phyloP scores from a whole-genome alignment of 1,139 yeast species.

The Zhuliangozyma parablackwelliae region DNA sequence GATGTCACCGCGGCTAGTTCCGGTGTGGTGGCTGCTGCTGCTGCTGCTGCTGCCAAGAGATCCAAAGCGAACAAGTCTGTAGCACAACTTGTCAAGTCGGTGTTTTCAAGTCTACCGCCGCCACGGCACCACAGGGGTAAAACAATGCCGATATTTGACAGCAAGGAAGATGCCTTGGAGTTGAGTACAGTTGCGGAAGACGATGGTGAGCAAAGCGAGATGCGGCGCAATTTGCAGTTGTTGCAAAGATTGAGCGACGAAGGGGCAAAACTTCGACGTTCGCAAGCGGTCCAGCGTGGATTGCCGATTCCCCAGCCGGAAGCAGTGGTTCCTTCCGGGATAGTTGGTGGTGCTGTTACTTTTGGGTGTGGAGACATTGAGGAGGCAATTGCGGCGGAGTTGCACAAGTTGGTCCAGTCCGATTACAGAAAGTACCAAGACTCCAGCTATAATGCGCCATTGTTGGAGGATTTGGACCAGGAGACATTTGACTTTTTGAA shows the following conservation, averaged over 20 bases:
- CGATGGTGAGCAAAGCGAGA: conserved; percentile 18
- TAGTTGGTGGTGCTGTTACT: not conserved
- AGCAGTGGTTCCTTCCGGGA: too few relatives aligned
- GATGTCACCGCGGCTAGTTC: conserved; percentile 6
- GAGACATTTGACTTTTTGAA: conserved; percentile 22
- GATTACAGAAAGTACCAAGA: conserved; percentile 41
- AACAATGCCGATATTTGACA: conserved; percentile 23
- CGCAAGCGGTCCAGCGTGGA: conserved; percentile 47
- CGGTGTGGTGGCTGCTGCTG: too few relatives aligned
- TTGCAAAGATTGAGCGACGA: conserved; percentile 25
- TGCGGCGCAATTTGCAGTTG: conserved; percentile 20
- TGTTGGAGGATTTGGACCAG: conserved; percentile 41
- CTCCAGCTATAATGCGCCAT: conserved; percentile 14
- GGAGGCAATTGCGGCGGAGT: conserved; percentile 29
- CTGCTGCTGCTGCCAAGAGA: too few relatives aligned
- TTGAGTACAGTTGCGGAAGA: conserved; percentile 10
- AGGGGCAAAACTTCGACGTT: conserved; percentile 31
- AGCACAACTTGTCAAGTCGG: conserved; percentile 13
- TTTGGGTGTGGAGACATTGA: too few relatives aligned
- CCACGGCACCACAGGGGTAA: conserved; percentile 24
- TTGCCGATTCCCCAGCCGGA: conserved; percentile 47
- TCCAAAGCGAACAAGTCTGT: conserved; percentile 8
- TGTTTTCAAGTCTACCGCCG: conserved; percentile 22
- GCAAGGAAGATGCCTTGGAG: conserved; percentile 14
- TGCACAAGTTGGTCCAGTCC: conserved; percentile 38